Evolutionary conservation across 371 early-diverging fungal species (phyloP), one percentile per base, ranked within the genome.

Genomic region (Mucor plumbeus): DNA sequence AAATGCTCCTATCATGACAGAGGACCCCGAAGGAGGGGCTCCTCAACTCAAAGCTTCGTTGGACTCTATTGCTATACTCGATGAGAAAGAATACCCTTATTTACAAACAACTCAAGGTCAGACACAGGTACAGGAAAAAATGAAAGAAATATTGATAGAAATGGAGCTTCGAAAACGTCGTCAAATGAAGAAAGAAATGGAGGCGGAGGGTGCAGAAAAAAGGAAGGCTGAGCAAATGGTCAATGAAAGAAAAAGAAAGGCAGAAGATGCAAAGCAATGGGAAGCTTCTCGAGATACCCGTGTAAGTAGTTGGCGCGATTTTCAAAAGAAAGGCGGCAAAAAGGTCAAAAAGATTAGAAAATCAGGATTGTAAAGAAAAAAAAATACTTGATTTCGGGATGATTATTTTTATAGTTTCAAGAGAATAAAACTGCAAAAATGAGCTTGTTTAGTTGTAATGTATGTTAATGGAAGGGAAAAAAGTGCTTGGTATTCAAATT

Each of bases 211-310:
- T 13, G 83, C 78, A n/a, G 85, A 82, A 55, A 76, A 77, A 9
- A 70, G 91, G 79, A 90, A 74, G 83, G 89, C 77, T 47, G 83
- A 74, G 64, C 87, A 65, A 84, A 90, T 74, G 13, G 70, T 67
- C 5, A 44, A 70, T 34, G 86, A 85, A 67, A 80, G 80, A 70
- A 91, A 85, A 70, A 82, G 84, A 63, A 88, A 89, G 65, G 85
- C 80, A 41, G 90, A 91, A 47, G 88, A 86, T n/a, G 85, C 85
- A 8, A 87, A 88, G 63, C 87, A 84, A 34, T 91, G 92, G 91
- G 92, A 91, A 62, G 89, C 88, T 56, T 77, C 84, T 33, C 70
- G 90, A 34, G 91, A 91, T 59, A 85, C 83, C 31, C 83, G 93
- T 19, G 90, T 92, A 0, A 87, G 80, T 63, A 87, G 87, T 43